Conservation (phyloP, 2,329 filamentous ascomycete species). For the Sodiomyces alkalinus region DNA sequence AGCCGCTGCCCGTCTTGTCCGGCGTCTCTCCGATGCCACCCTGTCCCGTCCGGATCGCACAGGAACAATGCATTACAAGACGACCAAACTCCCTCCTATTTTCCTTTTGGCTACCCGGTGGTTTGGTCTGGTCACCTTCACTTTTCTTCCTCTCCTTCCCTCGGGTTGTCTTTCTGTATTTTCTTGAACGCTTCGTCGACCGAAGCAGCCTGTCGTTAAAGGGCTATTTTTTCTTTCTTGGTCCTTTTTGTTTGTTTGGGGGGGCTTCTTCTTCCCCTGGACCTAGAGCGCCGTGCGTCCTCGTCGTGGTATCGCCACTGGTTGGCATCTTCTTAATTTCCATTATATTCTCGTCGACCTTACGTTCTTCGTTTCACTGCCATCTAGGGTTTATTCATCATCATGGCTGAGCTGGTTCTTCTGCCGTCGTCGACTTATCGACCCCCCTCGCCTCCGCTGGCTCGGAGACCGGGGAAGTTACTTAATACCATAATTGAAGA, state of each 20-base stretch:
- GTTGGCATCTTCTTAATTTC: no score
- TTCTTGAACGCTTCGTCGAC: constrained; percentile 25
- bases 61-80: constrained; percentile 4
- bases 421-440: constrained; percentile 26
- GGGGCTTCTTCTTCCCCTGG: no score
- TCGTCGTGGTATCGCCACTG: no score
- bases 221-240: constrained; percentile 7
- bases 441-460: constrained; percentile 38
- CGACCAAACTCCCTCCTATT: constrained; percentile 4
- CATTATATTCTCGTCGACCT: no score
- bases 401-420: constrained; percentile 31
- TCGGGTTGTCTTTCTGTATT: constrained; percentile 1
- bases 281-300: no score
- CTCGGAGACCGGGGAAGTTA: constrained; percentile 32
- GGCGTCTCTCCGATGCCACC: no score
- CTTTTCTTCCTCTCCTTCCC: constrained; percentile 10
- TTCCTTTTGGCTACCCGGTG: constrained; percentile 4
- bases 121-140: constrained; percentile 2
- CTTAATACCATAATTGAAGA: constrained; percentile 56
- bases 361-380: no score
- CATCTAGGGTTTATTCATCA: no score
- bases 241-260: no score
- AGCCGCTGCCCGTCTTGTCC: no score
- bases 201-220: constrained; percentile 27
- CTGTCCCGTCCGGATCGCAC: no score